Percentiles rank a stretch among this genome's conserved stretches.
These are phyloP conservation scores for Epichloe bromicola DNA, from an alignment of 2,329 filamentous ascomycete species.

Conservation along the genomic window DNA sequence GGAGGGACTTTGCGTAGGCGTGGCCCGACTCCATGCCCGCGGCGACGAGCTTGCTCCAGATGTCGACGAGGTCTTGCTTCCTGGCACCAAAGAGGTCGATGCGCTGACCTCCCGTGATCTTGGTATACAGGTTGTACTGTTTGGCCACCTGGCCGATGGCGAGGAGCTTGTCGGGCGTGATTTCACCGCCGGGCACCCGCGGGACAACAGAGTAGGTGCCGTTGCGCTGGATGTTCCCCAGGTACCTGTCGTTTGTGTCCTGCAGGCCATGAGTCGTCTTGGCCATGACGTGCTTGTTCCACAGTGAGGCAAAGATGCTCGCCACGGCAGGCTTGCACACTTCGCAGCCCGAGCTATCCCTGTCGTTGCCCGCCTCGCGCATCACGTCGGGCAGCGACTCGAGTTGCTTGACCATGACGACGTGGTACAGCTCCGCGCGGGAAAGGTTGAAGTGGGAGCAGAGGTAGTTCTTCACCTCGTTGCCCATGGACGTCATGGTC, in stretches of 20 bases:
- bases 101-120: conserved; percentile 83
- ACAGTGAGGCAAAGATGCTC: conserved; percentile 69
- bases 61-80: conserved; percentile 71
- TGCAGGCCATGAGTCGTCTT: conserved; percentile 59
- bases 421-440: conserved; percentile 80
- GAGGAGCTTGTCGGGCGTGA: conserved; percentile 75
- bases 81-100: conserved; percentile 89
- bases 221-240: conserved; percentile 84
- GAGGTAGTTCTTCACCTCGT: conserved; percentile 76
- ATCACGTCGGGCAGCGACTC: conserved; percentile 64
- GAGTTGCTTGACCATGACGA: conserved; percentile 69
- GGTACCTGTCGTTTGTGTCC: conserved; percentile 79
- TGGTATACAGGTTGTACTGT: conserved; percentile 75
- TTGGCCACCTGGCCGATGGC: conserved; percentile 73
- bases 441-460: conserved; percentile 77
- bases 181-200: conserved; percentile 71
- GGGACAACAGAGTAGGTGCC: conserved; percentile 85
- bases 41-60: conserved; percentile 69
- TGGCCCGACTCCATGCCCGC: conserved; percentile 86
- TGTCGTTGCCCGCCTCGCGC: conserved; percentile 60
- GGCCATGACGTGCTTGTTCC: conserved; percentile 73
- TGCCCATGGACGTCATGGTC: conserved; percentile 72
- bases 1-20: conserved; percentile 77
- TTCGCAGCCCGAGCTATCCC: conserved; percentile 67
- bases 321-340: conserved; percentile 73